Evolutionary conservation across 305 asterid genomes (phyloP).

Genomic region (Rubia tinctorum): DNA sequence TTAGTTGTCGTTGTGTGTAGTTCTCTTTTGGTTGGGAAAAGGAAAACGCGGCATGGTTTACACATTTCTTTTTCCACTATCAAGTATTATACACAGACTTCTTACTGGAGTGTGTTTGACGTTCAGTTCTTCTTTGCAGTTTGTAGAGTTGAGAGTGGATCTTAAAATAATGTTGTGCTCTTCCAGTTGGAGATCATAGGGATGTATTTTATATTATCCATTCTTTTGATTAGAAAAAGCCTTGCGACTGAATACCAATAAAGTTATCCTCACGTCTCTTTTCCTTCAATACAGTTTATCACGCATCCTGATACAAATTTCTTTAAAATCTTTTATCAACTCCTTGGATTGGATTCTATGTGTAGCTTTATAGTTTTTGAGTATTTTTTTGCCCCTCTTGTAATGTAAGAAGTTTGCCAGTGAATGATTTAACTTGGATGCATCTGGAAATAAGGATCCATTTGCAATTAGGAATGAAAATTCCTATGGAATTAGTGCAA

Average conservation of each 20-base stretch:
- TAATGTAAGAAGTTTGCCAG: too few species aligned
- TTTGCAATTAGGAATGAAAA: too few species aligned
- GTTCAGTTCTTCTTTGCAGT: constrained; percentile 94
- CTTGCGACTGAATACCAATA: constrained; percentile 95
- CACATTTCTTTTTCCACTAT: too few species aligned
- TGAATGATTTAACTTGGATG: too few species aligned
- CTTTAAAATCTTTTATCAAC: neutral
- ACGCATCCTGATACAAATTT: too few species aligned
- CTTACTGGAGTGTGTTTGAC: constrained; percentile 8
- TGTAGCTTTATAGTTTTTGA: neutral
- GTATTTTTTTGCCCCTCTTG: too few species aligned
- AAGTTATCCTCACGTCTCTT: neutral
- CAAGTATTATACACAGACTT: neutral
- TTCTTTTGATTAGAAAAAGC: constrained; percentile 90
- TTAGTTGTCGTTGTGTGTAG: too few species aligned
- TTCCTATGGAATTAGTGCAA: too few species aligned
- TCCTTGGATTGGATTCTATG: neutral
- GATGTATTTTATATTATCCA: constrained; percentile 92
- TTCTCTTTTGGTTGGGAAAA: too few species aligned
- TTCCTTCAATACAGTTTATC: neutral
- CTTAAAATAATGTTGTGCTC: constrained; percentile 96
- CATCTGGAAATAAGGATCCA: too few species aligned
- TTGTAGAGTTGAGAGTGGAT: constrained; percentile 99
- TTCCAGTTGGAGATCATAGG: constrained; percentile 99
- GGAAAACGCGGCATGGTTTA: too few species aligned